Percentiles rank a stretch among this genome's conserved stretches.
Evolutionary conservation across 78 protist genomes (phyloP).

Genomic region (Planoprotostelium fungivorum): DNA sequence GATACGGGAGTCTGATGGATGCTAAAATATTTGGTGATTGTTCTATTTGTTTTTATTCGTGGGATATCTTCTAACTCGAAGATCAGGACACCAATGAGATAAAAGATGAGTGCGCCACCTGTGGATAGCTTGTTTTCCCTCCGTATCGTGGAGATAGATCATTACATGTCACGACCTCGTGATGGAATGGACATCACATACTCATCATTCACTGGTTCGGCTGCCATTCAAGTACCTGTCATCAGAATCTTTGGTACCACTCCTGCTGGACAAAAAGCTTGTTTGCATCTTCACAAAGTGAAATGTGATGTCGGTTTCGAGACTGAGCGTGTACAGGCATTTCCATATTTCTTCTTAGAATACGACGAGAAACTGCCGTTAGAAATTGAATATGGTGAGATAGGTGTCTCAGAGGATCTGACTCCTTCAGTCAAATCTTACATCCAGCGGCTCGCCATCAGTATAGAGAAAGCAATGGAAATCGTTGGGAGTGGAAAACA

Average conservation of each 20-base stretch:
- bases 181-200: conserved; percentile 10
- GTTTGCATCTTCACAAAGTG: conserved; percentile 74
- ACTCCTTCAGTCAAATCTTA: conserved; percentile 15
- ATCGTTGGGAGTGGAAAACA: neutral
- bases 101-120: neutral
- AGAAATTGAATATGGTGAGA: conserved; percentile 12
- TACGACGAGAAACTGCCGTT: conserved; percentile 23
- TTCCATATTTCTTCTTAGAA: conserved; percentile 75
- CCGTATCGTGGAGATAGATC: conserved; percentile 48
- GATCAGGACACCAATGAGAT: no score
- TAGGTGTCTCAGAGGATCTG: neutral
- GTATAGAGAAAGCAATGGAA: conserved; percentile 48
- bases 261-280: conserved; percentile 75
- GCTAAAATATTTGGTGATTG: no score
- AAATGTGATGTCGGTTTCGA: neutral
- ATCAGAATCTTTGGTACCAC: conserved; percentile 79
- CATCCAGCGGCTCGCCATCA: conserved; percentile 30
- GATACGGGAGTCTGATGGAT: no score
- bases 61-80: no score
- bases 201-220: conserved; percentile 14
- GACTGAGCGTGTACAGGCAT: conserved; percentile 3
- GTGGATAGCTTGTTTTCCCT: neutral
- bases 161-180: conserved; percentile 19
- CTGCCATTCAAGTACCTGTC: conserved; percentile 62
- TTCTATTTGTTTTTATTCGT: no score